A percentile compares a stretch with the other conserved stretches of the same genome.
Evolutionary conservation across 805 yeast genomes (phyloP).

Genomic region (Saccharomyces eubayanus): DNA sequence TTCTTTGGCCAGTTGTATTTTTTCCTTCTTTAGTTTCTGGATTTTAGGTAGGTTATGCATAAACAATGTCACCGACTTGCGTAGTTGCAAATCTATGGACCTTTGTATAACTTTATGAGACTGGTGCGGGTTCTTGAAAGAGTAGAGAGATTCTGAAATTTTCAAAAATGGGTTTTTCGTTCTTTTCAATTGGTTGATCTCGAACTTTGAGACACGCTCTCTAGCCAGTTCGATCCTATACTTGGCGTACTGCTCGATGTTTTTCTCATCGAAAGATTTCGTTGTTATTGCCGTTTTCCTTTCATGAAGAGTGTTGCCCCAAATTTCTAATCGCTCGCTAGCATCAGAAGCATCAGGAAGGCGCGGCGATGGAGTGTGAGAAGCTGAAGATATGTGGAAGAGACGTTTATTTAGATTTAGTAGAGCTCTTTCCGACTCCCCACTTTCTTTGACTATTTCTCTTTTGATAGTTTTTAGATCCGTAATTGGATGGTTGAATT

Average conservation of each 20-base stretch:
- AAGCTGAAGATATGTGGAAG: not conserved
- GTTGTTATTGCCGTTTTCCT: conserved; percentile 1
- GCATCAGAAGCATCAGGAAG: not conserved
- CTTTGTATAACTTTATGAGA: not conserved
- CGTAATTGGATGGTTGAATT: conserved; percentile 49
- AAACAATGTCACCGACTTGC: conserved; percentile 2
- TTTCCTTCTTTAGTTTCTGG: conserved; percentile 14
- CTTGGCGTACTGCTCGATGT: conserved; percentile 45
- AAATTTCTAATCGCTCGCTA: not conserved
- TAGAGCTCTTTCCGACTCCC: conserved; percentile 71
- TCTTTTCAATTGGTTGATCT: conserved; percentile 13
- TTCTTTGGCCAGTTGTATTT: conserved; percentile 27
- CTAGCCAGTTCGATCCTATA: conserved; percentile 36
- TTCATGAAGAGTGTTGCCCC: not conserved
- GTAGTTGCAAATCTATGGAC: not conserved
- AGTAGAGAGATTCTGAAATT: conserved; percentile 7
- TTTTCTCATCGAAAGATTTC: conserved; percentile 37
- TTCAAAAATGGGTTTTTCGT: conserved; percentile 25
- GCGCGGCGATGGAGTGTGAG: not conserved
- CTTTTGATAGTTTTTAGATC: conserved; percentile 68
- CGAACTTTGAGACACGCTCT: conserved; percentile 26
- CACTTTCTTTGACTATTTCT: conserved; percentile 69
- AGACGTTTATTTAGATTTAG: conserved; percentile 19
- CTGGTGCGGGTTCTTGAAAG: not conserved
- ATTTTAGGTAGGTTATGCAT: conserved; percentile 11